These are phyloP conservation scores for Fusarium sp. DNA, from an alignment of 2,329 filamentous ascomycete genomes.

Conservation along the genomic window DNA sequence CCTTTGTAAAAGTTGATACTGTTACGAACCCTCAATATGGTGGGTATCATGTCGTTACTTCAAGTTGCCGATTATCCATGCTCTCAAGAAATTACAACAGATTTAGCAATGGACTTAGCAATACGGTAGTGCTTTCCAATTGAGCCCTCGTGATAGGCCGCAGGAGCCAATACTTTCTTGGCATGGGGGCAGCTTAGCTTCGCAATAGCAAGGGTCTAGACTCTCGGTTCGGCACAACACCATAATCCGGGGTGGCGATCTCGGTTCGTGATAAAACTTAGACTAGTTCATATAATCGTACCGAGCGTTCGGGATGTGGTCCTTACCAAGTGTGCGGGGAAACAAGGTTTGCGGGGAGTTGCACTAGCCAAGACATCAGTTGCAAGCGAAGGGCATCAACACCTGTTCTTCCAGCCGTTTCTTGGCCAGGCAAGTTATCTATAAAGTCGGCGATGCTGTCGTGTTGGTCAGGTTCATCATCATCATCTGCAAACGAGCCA, in stretches of 20 bases:
- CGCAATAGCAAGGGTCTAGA: constrained; percentile 6
- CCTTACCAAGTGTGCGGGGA: constrained; percentile 26
- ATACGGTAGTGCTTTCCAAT: constrained; percentile 11
- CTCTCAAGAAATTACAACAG: not conserved
- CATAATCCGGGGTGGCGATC: constrained; percentile 25
- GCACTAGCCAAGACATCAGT: constrained; percentile 23
- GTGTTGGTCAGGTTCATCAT: not conserved
- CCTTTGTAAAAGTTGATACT: no score
- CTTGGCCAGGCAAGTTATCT: constrained; percentile 18
- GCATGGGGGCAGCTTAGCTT: not conserved
- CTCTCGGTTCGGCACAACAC: constrained; percentile 40
- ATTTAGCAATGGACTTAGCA: not conserved
- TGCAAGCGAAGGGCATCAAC: not conserved
- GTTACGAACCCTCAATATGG: no score
- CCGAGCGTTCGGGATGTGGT: constrained; percentile 40
- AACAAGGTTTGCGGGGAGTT: constrained; percentile 29
- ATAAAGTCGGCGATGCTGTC: constrained; percentile 23
- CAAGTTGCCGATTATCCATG: not conserved
- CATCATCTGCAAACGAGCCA: constrained; percentile 18
- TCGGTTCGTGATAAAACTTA: constrained; percentile 38
- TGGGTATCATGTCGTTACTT: not conserved
- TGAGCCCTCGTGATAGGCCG: constrained; percentile 12
- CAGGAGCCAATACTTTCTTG: constrained; percentile 7
- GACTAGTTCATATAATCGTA: constrained; percentile 22
- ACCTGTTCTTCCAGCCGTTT: constrained; percentile 15